Evolutionary conservation across 306 rosid species (phyloP).

Genomic region (Begonia loranthoides): DNA sequence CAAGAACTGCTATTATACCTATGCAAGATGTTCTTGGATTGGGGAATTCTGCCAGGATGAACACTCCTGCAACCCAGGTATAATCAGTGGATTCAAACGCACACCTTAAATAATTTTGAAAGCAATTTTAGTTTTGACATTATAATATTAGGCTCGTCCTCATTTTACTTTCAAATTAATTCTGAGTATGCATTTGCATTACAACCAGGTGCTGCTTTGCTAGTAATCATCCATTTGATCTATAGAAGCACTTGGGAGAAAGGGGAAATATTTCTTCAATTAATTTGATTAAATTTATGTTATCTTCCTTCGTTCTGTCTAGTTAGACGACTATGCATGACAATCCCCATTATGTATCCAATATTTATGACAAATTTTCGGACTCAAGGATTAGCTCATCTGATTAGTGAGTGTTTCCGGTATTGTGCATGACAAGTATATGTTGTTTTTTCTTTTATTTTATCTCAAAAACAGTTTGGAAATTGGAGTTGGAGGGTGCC

Average conservation of each 20-base stretch:
- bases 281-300: background rate
- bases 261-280: background rate
- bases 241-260: background rate
- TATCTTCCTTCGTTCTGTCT: too few relatives aligned
- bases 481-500: conserved; percentile 93
- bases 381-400: background rate
- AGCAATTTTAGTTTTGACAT: too few relatives aligned
- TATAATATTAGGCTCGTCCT: too few relatives aligned
- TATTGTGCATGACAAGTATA: too few relatives aligned
- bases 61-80: conserved; percentile 96
- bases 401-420: background rate
- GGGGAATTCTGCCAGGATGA: conserved; percentile 87
- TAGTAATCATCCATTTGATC: background rate
- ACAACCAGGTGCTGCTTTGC: background rate
- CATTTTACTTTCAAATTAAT: too few relatives aligned
- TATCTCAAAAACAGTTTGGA: conserved; percentile 43
- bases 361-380: background rate
- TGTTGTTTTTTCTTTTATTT: background rate
- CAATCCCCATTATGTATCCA: background rate
- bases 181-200: background rate
- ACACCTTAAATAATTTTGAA: background rate
- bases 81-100: background rate
- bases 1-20: conserved; percentile 70
- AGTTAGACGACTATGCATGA: too few relatives aligned
- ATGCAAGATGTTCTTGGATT: conserved; percentile 85